Conservation (phyloP, 257 asterid genomes). For the Petrea volubilis region DNA sequence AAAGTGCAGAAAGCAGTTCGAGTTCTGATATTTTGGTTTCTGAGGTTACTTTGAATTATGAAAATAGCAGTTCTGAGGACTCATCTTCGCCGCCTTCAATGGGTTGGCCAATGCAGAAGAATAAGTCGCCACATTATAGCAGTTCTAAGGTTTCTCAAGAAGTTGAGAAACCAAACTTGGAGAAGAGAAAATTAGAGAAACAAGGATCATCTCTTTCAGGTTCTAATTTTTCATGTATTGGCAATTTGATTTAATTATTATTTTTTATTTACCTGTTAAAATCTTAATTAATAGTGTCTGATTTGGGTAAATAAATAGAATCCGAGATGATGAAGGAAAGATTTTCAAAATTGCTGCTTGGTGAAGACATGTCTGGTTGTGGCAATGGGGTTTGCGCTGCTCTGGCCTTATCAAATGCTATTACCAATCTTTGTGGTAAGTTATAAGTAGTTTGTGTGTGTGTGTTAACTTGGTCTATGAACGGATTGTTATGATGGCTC, state of each 20-base stretch:
- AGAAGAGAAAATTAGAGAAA: conserved; percentile 48
- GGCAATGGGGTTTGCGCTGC: conserved; percentile 90
- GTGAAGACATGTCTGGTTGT: conserved; percentile 92
- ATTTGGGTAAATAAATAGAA: conserved; percentile 35
- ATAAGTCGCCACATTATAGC: conserved; percentile 22
- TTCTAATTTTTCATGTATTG: conserved; percentile 7
- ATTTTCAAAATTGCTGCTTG: conserved; percentile 79
- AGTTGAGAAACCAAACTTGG: conserved; percentile 34
- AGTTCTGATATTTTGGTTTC: conserved; percentile 57
- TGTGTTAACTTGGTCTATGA: background rate
- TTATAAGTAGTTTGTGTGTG: background rate
- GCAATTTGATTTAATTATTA: background rate
- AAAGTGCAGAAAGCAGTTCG: conserved; percentile 47
- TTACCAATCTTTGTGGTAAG: conserved; percentile 86
- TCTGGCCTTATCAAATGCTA: conserved; percentile 82
- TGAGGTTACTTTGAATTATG: conserved; percentile 49
- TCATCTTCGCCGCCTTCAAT: conserved; percentile 55
- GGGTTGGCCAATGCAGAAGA: conserved; percentile 41
- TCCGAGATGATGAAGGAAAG: conserved; percentile 84
- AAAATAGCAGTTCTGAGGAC: conserved; percentile 43
- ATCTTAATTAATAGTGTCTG: background rate
- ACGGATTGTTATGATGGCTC: background rate
- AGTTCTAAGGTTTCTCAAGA: conserved; percentile 37
- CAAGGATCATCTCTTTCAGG: conserved; percentile 66
- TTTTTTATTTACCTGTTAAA: background rate